These are phyloP conservation scores for Schwanniomyces pseudopolymorphus DNA, from an alignment of 805 yeast genomes.

Conservation along the genomic window DNA sequence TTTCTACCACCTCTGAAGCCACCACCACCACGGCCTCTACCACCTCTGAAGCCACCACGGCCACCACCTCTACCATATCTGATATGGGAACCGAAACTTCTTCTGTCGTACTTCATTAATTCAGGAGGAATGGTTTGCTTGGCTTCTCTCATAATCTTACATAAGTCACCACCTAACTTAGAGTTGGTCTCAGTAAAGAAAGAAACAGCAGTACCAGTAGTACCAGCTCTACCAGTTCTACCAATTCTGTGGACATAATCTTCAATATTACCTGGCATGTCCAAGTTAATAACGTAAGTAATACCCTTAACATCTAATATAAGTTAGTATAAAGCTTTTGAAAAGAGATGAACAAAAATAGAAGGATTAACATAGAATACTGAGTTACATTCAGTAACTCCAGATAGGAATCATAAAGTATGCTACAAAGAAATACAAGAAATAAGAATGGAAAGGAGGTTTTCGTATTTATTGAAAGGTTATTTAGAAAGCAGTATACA, in stretches of 20 bases:
- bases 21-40: slow-evolving; percentile 51
- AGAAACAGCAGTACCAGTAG: slow-evolving; percentile 91
- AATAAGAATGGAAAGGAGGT: slow-evolving; percentile 6
- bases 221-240: slow-evolving; percentile 99
- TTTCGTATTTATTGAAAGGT: slow-evolving; percentile 6
- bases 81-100: slow-evolving; percentile 64
- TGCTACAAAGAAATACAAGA: slow-evolving; percentile 7
- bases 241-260: slow-evolving; percentile 99
- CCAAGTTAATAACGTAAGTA: slow-evolving; percentile 88
- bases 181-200: slow-evolving; percentile 87
- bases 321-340: slow-evolving; percentile 4
- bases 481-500: slow-evolving; percentile 10
- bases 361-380: not conserved
- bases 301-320: slow-evolving; percentile 92
- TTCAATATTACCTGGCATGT: slow-evolving; percentile 97
- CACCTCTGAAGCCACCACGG: slow-evolving; percentile 54
- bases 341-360: slow-evolving; percentile 1
- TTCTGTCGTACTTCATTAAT: slow-evolving; percentile 62
- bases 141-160: slow-evolving; percentile 92
- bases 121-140: slow-evolving; percentile 85
- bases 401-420: not conserved
- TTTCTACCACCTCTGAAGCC: slow-evolving; percentile 51
- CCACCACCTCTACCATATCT: slow-evolving; percentile 54
- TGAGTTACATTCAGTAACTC: not conserved
- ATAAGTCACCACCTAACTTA: slow-evolving; percentile 85